These are phyloP conservation scores for Lachnellula willkommii DNA, from an alignment of 2,329 filamentous ascomycete species.

Conservation along the genomic window DNA sequence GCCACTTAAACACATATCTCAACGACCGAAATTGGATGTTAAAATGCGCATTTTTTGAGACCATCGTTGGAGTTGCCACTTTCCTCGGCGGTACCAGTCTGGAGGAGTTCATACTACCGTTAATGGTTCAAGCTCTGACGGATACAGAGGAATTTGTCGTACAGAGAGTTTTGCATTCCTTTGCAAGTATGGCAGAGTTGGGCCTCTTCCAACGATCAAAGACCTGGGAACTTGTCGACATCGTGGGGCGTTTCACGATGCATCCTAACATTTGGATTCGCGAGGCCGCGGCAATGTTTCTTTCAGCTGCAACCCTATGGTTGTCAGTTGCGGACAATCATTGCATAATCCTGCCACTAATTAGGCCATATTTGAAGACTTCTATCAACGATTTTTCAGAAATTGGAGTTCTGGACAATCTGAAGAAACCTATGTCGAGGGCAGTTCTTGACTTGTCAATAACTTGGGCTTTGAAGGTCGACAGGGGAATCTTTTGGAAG, in stretches of 20 bases:
- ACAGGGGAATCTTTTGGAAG: conserved; percentile 85
- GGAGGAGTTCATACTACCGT: conserved; percentile 89
- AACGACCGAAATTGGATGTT: conserved; percentile 96
- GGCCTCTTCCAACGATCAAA: conserved; percentile 81
- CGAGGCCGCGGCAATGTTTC: conserved; percentile 79
- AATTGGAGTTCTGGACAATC: conserved; percentile 67
- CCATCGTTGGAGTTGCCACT: conserved; percentile 84
- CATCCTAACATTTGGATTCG: conserved; percentile 95
- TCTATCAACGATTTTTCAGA: conserved; percentile 66
- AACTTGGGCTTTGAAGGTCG: conserved; percentile 76
- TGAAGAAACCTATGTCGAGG: conserved; percentile 77
- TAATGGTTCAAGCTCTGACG: conserved; percentile 92
- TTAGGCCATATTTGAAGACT: conserved; percentile 77
- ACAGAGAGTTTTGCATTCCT: conserved; percentile 79
- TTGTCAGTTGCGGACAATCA: conserved; percentile 74
- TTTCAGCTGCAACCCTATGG: conserved; percentile 70
- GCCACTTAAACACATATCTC: conserved; percentile 92
- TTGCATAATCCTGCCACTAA: conserved; percentile 75
- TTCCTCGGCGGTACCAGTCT: conserved; percentile 85
- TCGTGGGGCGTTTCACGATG: conserved; percentile 78
- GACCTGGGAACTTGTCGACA: conserved; percentile 81
- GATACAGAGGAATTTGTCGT: conserved; percentile 93
- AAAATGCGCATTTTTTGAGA: conserved; percentile 94
- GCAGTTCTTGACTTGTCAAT: conserved; percentile 79
- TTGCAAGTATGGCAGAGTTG: conserved; percentile 81